Percentiles rank a stretch among this genome's conserved stretches.
Conservation (phyloP, 106 monocot genomes). For the Apostasia shenzhenica region DNA sequence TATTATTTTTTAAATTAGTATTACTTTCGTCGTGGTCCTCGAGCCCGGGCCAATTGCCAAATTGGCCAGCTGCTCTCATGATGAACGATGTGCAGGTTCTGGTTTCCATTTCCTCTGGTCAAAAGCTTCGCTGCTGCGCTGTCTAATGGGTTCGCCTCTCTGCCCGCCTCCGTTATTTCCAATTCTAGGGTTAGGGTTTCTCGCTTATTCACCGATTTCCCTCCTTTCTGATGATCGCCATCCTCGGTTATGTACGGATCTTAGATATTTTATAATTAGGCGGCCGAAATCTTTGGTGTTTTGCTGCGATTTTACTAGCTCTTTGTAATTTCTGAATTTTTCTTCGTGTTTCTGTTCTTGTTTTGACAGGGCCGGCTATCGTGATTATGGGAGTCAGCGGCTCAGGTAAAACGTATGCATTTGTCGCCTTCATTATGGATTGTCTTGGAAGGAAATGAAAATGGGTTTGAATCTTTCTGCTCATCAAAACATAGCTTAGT, state of each 20-base stretch:
- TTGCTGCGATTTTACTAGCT: background rate
- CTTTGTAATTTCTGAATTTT: background rate
- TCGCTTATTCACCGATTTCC: background rate
- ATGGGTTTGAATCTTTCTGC: background rate
- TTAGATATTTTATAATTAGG: background rate
- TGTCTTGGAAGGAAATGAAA: background rate
- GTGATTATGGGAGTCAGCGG: slow-evolving; percentile 97
- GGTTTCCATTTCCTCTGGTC: background rate
- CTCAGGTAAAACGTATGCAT: slow-evolving; percentile 75
- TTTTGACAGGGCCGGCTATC: slow-evolving; percentile 42
- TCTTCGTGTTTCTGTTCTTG: background rate
- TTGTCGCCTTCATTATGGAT: background rate
- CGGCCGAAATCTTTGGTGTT: background rate
- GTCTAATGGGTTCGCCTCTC: background rate
- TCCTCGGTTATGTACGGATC: background rate
- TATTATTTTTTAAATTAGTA: no score
- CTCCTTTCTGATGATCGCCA: background rate
- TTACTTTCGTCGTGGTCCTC: no score
- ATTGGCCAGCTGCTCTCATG: no score
- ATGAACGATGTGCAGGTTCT: no score
- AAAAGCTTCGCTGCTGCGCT: background rate
- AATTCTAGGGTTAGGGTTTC: background rate
- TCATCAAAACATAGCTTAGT: background rate
- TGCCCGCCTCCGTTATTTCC: background rate
- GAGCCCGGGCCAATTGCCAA: no score